Base-by-base conservation (phyloP, 2,329 filamentous ascomycete species). In the Helminthosporium solani region DNA sequence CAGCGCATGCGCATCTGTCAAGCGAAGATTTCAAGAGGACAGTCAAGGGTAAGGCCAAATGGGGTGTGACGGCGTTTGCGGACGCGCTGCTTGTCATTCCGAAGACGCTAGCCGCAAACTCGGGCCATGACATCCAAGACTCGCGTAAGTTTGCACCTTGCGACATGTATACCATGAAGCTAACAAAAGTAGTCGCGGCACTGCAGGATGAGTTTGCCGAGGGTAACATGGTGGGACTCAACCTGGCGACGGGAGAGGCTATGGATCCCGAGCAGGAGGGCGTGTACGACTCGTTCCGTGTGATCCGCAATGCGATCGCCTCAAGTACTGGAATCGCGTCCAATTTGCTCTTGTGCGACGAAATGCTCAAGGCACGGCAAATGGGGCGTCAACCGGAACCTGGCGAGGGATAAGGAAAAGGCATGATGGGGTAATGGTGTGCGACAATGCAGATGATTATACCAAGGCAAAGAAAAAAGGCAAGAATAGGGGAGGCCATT, bases 11-110 rank as follows among this genome's bases (percentile, higher is more conserved):
- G 37, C 90, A 96, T 72, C 79, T 99, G 52, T 87, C 87, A 70
- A 90, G 90, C 55, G 90, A 96, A 63, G 82, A 81, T 15, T 95
- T 97, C 76, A 80, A 80, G 60, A 95, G 90, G 78, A 86, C 87
- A 23, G 88, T 97, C 68, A 99, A 96, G 80, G 94, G 94, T 64
- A 99, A 99, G 80, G 89, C 92, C 33, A 96, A 96, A 77, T 96
- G 84, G 80, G 94, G 94, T 69, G 91, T 99, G 7, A 83, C 86
- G 57, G 94, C 94, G 7, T 99, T 99, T 70, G 89, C 94, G 7
- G 92, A 99, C 73, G 92, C 94, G 42, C 80, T 99, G 36, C 79
- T 99, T 52, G 80, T 99, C 63, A 97, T 99, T 64, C 94, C 94
- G 63, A 99, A 99, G 82, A 97, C 91, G 2, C 80, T 99, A 54